Base-by-base conservation (phyloP, 2,329 filamentous ascomycete species). In the Myriangium duriaei region DNA sequence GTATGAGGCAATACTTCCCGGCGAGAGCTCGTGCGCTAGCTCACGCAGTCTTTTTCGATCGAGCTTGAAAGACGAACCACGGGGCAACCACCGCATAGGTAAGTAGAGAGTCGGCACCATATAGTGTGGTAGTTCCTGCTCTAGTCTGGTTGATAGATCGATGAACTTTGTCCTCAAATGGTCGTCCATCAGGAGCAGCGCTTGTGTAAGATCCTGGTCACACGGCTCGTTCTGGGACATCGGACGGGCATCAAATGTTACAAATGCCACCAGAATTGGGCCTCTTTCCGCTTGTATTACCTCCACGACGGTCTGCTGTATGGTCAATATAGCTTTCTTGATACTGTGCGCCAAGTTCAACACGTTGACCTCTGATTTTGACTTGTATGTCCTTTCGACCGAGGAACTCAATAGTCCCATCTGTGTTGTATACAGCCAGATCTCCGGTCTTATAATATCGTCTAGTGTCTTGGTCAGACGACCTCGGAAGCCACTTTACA, bases 41-140 rank as follows among this genome's bases (percentile, higher is more conserved):
- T 14, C 34, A 4, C 30, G 19, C 12, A 36, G 10, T 11, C 6
- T 17, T 17, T 29, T 36, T n/a, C 30, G 16, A 13, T 39, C 37
- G 10, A 39, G 53, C 84, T 65, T 37, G 69, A 69, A 47, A 84
- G 78, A 11, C 67, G 67, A 46, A 73, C 77, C 0, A 79, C 79
- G 14, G 68, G 87, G 87, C 37, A 95, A 76, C 5, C 63, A 68
- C 0, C 76, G 69, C 4, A 94, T 60, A 3, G 71, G 71, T 15
- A 94, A 63, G 42, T 92, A 76, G 50, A 91, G 83, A 0, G 84
- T 87, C 1, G 87, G 88, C 2, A 95, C 73, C 87, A 95, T 95
- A 55, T 95, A 95, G 0, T 70, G 71, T 0, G 87, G 82, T 3
- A 95, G 68, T 40, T 41, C 2, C 33, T 42, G 1, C 71, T 64